These are phyloP conservation scores for Barbatosphaeria neglecta DNA, from an alignment of 495 filamentous ascomycete genomes.

Conservation along the genomic window DNA sequence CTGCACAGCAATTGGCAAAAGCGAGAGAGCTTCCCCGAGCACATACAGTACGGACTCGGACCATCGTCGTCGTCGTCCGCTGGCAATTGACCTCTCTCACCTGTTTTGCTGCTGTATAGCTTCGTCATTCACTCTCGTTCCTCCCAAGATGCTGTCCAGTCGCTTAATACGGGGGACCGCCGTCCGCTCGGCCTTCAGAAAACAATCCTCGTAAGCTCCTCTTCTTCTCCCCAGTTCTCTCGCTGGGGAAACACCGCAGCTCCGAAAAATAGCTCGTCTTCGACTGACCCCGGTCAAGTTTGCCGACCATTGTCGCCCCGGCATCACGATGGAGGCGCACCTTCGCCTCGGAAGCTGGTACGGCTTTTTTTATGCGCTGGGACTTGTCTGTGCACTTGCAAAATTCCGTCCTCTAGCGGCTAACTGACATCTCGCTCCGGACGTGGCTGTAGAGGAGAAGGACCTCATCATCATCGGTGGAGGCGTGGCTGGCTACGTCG, in stretches of 20 bases:
- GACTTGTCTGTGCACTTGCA: too few species aligned
- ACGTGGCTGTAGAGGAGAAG: constrained; percentile 73
- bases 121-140: too few species aligned
- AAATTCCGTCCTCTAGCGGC: too few species aligned
- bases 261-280: constrained; percentile 9
- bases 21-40: too few species aligned
- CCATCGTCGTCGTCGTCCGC: too few species aligned
- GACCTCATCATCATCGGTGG: constrained; percentile 93
- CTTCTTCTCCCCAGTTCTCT: background rate
- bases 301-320: constrained; percentile 46
- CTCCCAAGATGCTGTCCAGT: constrained; percentile 52
- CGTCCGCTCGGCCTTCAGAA: constrained; percentile 52
- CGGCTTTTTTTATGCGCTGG: background rate
- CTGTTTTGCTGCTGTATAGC: too few species aligned
- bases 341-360: constrained; percentile 69
- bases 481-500: constrained; percentile 97
- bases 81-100: too few species aligned
- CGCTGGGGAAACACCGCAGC: constrained; percentile 12
- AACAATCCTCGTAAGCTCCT: constrained; percentile 35
- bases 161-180: constrained; percentile 55
- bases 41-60: too few species aligned
- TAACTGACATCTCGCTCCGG: too few species aligned
- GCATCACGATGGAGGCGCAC: constrained; percentile 51
- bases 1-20: too few species aligned
- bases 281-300: constrained; percentile 28